A percentile compares a stretch with the other conserved stretches of the same genome.
These are phyloP conservation scores for Durusdinium trenchii DNA, from an alignment of 73 alveolate species.

Conservation along the genomic window DNA sequence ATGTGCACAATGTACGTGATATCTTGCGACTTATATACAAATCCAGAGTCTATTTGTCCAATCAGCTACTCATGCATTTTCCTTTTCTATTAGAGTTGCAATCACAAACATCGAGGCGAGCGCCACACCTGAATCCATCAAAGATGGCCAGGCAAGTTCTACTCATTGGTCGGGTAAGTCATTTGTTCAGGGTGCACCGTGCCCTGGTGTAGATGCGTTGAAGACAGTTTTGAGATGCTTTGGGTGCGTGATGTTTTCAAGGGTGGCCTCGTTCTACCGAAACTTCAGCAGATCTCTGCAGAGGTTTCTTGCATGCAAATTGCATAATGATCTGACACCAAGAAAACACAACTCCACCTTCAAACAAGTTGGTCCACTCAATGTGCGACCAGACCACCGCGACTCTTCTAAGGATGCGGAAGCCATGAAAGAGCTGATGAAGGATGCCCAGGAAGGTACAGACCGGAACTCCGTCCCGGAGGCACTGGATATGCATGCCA, in stretches of 20 bases:
- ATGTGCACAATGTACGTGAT: neutral
- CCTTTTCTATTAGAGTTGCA: neutral
- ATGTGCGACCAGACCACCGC: neutral
- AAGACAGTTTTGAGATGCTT: neutral
- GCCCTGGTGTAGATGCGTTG: too few relatives aligned
- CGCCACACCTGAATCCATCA: slow-evolving; percentile 53
- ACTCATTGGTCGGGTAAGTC: neutral
- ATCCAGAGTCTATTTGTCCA: neutral
- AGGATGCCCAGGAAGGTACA: slow-evolving; percentile 34
- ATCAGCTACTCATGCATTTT: neutral
- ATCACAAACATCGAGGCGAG: neutral
- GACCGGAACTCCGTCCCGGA: slow-evolving; percentile 35
- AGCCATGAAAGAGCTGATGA: slow-evolving; percentile 86
- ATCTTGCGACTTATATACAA: neutral
- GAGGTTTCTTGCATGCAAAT: slow-evolving; percentile 23
- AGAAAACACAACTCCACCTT: neutral
- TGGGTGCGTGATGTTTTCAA: neutral
- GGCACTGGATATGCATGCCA: too few relatives aligned
- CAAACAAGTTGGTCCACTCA: neutral
- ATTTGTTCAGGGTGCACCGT: neutral
- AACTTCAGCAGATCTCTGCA: slow-evolving; percentile 59
- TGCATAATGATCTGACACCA: neutral
- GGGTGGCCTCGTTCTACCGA: slow-evolving; percentile 83
- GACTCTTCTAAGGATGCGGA: slow-evolving; percentile 48
- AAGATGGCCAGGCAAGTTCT: slow-evolving; percentile 17